Evolutionary conservation across 192 early-diverging fungal genomes (phyloP).

Genomic region (Lobosporangium transversale): DNA sequence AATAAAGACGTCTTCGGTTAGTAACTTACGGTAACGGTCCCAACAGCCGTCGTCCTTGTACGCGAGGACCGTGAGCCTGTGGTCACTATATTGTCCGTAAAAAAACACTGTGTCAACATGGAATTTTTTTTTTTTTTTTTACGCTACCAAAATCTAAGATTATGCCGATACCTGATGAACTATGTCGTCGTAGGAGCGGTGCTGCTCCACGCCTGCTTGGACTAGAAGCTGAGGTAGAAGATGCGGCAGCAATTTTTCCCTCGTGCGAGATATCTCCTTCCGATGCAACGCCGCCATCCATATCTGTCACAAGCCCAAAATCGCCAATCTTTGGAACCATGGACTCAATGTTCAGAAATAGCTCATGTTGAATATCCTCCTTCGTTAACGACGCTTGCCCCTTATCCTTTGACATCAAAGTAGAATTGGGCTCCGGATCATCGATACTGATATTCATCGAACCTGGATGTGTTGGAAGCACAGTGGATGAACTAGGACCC

Average conservation of each 20-base stretch:
- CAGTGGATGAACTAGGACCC: too few species aligned
- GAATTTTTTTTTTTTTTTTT: neutral
- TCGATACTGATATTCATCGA: too few species aligned
- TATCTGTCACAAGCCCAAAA: constrained; percentile 90
- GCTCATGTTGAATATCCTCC: constrained; percentile 53
- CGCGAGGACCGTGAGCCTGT: constrained; percentile 37
- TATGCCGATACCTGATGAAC: constrained; percentile 26
- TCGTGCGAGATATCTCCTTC: constrained; percentile 1
- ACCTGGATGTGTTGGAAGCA: too few species aligned
- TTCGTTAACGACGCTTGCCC: constrained; percentile 9
- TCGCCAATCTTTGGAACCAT: constrained; percentile 90
- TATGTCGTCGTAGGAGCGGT: constrained; percentile 28
- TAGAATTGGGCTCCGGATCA: too few species aligned
- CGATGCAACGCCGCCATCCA: constrained; percentile 45
- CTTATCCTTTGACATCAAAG: neutral
- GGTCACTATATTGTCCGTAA: constrained; percentile 13
- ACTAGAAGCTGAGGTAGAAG: neutral
- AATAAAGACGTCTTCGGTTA: too few species aligned
- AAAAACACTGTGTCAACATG: neutral
- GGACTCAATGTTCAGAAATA: constrained; percentile 53
- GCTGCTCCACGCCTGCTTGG: neutral
- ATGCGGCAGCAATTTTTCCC: neutral
- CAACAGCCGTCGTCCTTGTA: constrained; percentile 71
- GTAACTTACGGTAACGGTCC: constrained; percentile 74
- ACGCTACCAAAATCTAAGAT: too few species aligned